Base-by-base conservation (phyloP, 2,329 filamentous ascomycete genomes). In the Xenoacremonium recifei region DNA sequence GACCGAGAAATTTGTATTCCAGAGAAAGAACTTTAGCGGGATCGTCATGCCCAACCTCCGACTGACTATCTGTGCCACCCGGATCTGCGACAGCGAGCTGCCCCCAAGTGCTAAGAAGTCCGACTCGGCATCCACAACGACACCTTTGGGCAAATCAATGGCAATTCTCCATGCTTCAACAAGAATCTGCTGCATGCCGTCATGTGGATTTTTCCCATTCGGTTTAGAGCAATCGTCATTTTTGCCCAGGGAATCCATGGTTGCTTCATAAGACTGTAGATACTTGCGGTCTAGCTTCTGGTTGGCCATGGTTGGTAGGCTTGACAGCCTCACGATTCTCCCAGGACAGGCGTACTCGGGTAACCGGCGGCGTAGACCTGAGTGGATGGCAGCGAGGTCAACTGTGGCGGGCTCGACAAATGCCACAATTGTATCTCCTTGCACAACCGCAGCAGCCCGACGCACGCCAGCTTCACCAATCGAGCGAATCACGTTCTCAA, bases 251-350 rank as follows among this genome's bases (percentile, higher is more conserved):
- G 6, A 31, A 31, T n/a, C n/a, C n/a, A n/a, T n/a, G 29, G n/a
- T 11, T 31, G 29, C 29, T 11, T 31, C 5, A 31, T 31, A 31
- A 4, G 29, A 13, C 17, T 31, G 29, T 11, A 35, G n/a, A 6
- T 13, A 13, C 19, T 35, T 35, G 6, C 32, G 32, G 12, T 35
- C 32, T 17, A 19, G 12, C 32, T 35, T 35, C 15, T 35, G 32
- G 32, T 35, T 35, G 13, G 32, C n/a, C 32, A 19, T 35, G 6
- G 32, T 35, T 35, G 32, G 32, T 17, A 35, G n/a, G 19, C 15
- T 35, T 12, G 16, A 12, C 15, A 35, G 32, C 19, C n/a, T 17
- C n/a, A 35, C 13, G 19, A 35, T 35, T 15, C 19, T 13, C 15
- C 12, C 13, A 6, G 32, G 32, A 12, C 13, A 35, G 4, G 32